Conservation (phyloP, 495 filamentous ascomycete species). For the Neurospora sp. region DNA sequence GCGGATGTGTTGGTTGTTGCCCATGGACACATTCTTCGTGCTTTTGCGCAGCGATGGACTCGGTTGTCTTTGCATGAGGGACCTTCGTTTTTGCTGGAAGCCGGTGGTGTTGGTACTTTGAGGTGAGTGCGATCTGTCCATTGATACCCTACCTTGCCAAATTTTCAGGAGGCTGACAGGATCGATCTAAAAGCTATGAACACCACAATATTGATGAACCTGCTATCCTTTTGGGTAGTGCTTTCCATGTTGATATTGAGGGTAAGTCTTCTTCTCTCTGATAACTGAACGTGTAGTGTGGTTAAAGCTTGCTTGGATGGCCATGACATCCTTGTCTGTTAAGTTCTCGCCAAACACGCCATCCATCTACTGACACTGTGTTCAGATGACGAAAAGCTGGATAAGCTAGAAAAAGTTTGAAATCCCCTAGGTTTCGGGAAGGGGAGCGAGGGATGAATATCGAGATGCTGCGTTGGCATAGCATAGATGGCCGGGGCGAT, state of each 20-base stretch:
- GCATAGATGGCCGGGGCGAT: neutral
- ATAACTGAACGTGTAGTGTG: neutral
- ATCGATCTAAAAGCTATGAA: constrained; percentile 40
- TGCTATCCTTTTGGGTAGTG: constrained; percentile 58
- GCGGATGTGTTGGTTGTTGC: constrained; percentile 55
- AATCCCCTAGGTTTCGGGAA: neutral
- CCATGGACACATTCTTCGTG: constrained; percentile 81
- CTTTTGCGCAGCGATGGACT: constrained; percentile 85
- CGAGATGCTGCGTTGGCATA: neutral
- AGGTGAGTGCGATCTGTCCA: constrained; percentile 34
- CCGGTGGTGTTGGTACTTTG: constrained; percentile 76
- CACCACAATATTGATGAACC: constrained; percentile 57
- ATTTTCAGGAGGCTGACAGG: constrained; percentile 11
- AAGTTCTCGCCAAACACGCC: neutral
- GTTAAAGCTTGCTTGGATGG: neutral
- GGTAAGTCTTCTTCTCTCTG: neutral
- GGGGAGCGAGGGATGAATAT: neutral
- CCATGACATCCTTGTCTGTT: neutral
- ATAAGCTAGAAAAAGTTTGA: neutral
- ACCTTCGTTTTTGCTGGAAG: constrained; percentile 61
- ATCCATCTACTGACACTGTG: neutral
- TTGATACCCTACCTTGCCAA: neutral
- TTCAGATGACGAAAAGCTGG: neutral
- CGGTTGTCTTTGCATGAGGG: constrained; percentile 56
- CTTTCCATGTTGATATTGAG: constrained; percentile 48